Conservation (phyloP, 495 filamentous ascomycete genomes). For the Xylaria grammica region DNA sequence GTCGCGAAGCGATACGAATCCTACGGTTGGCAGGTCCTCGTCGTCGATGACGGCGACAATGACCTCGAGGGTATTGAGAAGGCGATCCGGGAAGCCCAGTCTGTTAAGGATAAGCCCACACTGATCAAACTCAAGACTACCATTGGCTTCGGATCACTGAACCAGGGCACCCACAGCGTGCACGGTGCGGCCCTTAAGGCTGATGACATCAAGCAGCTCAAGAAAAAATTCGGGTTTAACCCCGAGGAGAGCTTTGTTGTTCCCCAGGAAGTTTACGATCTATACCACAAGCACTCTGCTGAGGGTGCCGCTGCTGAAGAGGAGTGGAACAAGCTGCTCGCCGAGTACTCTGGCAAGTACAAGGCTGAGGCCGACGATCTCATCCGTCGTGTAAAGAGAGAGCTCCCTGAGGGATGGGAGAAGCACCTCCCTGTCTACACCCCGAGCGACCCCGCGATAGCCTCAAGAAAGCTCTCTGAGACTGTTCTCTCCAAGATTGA, state of each 20-base stretch:
- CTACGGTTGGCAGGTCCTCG: conserved; percentile 94
- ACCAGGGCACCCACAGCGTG: conserved; percentile 91
- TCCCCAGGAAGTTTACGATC: conserved; percentile 91
- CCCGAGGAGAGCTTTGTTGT: conserved; percentile 92
- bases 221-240: conserved; percentile 94
- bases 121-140: conserved; percentile 97
- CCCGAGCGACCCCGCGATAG: conserved; percentile 79
- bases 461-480: conserved; percentile 95
- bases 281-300: conserved; percentile 79
- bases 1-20: conserved; percentile 94
- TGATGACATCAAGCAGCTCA: conserved; percentile 90
- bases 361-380: conserved; percentile 80
- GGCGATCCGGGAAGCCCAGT: conserved; percentile 82
- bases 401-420: conserved; percentile 97
- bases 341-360: conserved; percentile 80
- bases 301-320: conserved; percentile 88
- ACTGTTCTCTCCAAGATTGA: conserved; percentile 89
- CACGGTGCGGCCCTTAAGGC: conserved; percentile 94
- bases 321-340: conserved; percentile 93
- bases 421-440: conserved; percentile 92
- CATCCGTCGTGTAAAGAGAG: conserved; percentile 75
- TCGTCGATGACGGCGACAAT: conserved; percentile 88
- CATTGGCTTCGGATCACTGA: conserved; percentile 95
- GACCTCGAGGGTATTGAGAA: conserved; percentile 87
- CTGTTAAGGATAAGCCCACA: conserved; percentile 93